Evolutionary conservation across 345 rosid species (phyloP).

Genomic region (Anastatica hierochuntica): DNA sequence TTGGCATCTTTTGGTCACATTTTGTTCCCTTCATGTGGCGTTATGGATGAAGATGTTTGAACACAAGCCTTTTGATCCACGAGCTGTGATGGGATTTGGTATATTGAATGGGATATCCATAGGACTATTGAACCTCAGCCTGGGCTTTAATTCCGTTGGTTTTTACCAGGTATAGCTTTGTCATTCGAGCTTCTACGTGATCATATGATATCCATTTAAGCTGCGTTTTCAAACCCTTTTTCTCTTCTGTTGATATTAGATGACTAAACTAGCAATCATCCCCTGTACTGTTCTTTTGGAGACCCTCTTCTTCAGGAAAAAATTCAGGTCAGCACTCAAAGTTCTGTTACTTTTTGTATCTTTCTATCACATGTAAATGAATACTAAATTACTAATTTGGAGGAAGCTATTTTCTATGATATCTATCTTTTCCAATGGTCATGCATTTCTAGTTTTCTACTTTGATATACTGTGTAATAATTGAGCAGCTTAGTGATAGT

Average conservation of each 20-base stretch:
- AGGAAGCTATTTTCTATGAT: not conserved
- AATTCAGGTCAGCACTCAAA: conserved; percentile 58
- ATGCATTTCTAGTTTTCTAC: conserved; percentile 3
- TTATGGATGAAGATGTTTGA: conserved; percentile 94
- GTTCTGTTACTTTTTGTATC: not conserved
- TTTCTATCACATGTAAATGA: not conserved
- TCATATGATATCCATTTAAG: not conserved
- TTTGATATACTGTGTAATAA: too few relatives aligned
- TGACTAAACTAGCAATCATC: conserved; percentile 98
- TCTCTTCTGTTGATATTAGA: conserved; percentile 37
- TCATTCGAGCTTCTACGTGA: not conserved
- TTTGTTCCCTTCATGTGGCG: conserved; percentile 98
- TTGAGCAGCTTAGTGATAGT: conserved; percentile 2
- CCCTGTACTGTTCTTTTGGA: conserved; percentile 98
- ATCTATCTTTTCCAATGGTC: not conserved
- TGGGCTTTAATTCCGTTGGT: conserved; percentile 99
- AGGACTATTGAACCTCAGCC: conserved; percentile 91
- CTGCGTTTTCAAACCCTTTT: not conserved
- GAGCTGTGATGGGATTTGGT: conserved; percentile 99
- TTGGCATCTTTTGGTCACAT: conserved; percentile 99
- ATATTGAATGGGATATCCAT: conserved; percentile 94
- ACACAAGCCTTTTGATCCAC: conserved; percentile 98
- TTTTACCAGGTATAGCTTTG: conserved; percentile 76
- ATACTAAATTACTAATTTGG: conserved; percentile 11
- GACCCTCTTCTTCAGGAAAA: conserved; percentile 94